Evolutionary conservation across 257 asterid genomes (phyloP).

Genomic region (Penstemon davidsonii): DNA sequence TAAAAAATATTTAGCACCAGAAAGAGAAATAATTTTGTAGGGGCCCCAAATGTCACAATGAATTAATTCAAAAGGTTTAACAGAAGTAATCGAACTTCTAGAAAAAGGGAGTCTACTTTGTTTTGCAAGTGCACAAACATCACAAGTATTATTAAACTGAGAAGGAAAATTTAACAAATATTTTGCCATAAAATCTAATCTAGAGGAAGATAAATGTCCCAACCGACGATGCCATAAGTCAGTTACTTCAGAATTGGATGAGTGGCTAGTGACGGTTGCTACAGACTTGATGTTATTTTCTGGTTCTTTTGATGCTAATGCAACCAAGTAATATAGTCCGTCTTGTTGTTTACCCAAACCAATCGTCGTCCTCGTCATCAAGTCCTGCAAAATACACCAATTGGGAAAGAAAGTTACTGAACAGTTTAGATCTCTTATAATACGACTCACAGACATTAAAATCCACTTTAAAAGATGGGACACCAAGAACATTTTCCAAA

Average conservation of each 20-base stretch:
- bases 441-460: not conserved
- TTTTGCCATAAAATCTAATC: slow-evolving; percentile 13
- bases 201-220: slow-evolving; percentile 13
- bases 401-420: not conserved
- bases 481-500: not conserved
- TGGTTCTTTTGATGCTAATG: not conserved
- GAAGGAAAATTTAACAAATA: slow-evolving; percentile 5
- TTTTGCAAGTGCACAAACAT: not conserved
- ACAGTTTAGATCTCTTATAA: not conserved
- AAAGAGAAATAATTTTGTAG: not conserved
- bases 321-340: slow-evolving; percentile 12
- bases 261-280: not conserved
- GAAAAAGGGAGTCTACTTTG: not conserved
- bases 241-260: not conserved
- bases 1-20: not conserved
- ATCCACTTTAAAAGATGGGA: not conserved
- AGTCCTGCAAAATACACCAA: not conserved
- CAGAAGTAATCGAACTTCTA: not conserved
- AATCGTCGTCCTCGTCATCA: slow-evolving; percentile 10
- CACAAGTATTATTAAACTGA: slow-evolving; percentile 1
- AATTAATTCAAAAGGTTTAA: no score
- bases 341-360: not conserved
- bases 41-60: not conserved
- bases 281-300: not conserved
- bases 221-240: slow-evolving; percentile 3